Evolutionary conservation across 345 rosid genomes (phyloP), one percentile per base, ranked within the genome.

Genomic region (Hibiscus mutabilis): DNA sequence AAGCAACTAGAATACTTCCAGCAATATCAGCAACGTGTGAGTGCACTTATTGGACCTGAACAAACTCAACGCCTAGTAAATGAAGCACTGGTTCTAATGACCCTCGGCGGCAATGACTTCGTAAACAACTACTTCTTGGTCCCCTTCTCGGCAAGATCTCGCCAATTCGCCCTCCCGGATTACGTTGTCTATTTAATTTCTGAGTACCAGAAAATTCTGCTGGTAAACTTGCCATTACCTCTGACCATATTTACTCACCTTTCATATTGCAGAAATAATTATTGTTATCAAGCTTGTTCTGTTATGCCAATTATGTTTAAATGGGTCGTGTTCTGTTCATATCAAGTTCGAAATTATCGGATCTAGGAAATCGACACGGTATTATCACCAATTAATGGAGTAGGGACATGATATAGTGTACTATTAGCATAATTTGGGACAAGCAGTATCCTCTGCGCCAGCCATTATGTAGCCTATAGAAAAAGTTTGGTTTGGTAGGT

Each of bases 51-150:
- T 62, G 97, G 98, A 77, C 52, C 77, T 6, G 84, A 81, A 40
- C 82, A 79, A 68, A 63, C 94, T 4, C 82, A 80, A 68, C 77
- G 76, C 33, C 80, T 91, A 18, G 92, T 93, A 16, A 88, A 85
- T 55, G 68, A 82, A 70, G 96, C 96, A 46, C 88, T 93, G 7
- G 79, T 87, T 19, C 83, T 93, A 31, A 87, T 93, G 27, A 93
- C 97, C 31, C 82, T 91, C 0, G 98, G 98, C 0, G 98, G 97
- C 68, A 93, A 93, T 61, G 98, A 93, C 72, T 91, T 93, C 42
- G 97, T 93, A 31, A 93, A 93, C 87, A 91, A 93, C 81, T 93
- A 93, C 76, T 93, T 82, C 75, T 72, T 91, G 75, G 87, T 93
- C 65, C 98, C 98, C 1, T 87, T 81, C 79, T 93, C 97, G 0